Evolutionary conservation across 305 asterid species (phyloP), one percentile per base, ranked within the genome.

Genomic region (Euphrasia arctica): DNA sequence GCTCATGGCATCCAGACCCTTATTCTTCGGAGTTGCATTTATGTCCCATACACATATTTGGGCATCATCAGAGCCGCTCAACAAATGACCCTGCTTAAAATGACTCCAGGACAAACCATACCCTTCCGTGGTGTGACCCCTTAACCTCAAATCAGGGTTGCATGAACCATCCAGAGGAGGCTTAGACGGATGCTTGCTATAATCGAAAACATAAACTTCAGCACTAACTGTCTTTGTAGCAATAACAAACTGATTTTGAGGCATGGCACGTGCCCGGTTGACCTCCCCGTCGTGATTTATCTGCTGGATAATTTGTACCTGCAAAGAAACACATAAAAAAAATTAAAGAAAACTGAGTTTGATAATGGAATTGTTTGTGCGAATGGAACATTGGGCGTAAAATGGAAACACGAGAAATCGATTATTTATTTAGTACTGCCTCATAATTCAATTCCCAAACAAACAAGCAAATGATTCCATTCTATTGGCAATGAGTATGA

Each of bases 201-300:
- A 88, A 72, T 88, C 91, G 60, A 88, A 88, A 63, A 85, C 82
- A 64, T 74, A 88, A 47, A 88, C 96, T 71, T 88, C 96, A 7
- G 91, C 87, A 76, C 86, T 85, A 58, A 86, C 79, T 61, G 94
- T 86, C 78, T 88, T 88, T 10, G 96, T 85, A 25, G 96, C 94
- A 48, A 88, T 85, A 39, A 85, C 66, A 67, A 88, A 88, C 9
- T 78, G 73, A 74, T 85, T 89, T 66, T 91, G 96, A 65, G 98
- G 98, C 98, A 91, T 89, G 67, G 86, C 82, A 15, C 96, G 96
- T 63, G 96, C 96, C 28, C 96, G 85, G 57, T 91, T 91, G 62
- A 91, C 98, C 81, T 91, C 98, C 63, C 98, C 98, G 2, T 91
- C 98, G 52, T 91, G 98, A 82, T 88, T 82, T 66, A 91, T 88